These are phyloP conservation scores for Plasmodium vivax DNA, from an alignment of 169 alveolate species.

Conservation along the genomic window DNA sequence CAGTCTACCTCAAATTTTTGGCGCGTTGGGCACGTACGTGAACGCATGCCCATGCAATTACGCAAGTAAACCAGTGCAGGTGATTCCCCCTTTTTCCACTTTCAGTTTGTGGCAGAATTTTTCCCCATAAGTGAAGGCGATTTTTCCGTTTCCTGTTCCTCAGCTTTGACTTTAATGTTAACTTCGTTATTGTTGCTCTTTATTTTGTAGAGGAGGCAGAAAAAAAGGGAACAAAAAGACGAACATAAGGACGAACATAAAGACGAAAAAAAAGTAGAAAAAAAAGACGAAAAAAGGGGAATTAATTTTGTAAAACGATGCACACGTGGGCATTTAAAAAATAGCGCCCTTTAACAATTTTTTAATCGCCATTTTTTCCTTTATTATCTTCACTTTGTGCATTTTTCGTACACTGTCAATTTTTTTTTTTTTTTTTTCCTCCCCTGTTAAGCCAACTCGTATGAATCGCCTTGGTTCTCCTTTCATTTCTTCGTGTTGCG, in stretches of 20 bases:
- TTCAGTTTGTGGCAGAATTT: conserved; percentile 10
- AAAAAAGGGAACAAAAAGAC: conserved; percentile 1
- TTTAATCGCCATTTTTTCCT: conserved; percentile 11
- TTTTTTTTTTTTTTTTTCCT: conserved; percentile 9
- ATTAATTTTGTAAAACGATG: conserved; percentile 21
- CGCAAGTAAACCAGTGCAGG: background rate
- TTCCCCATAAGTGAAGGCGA: background rate
- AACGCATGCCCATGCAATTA: background rate
- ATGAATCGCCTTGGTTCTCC: background rate
- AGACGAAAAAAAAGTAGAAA: background rate
- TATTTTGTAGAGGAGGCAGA: background rate
- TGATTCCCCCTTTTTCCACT: conserved; percentile 8
- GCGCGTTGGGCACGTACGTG: background rate
- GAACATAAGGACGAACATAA: too few species aligned
- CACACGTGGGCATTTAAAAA: conserved; percentile 69
- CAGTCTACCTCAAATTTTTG: background rate
- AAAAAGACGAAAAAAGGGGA: conserved; percentile 9
- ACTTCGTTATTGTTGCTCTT: background rate
- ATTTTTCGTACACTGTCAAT: background rate
- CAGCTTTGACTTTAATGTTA: background rate
- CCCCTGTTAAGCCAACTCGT: background rate
- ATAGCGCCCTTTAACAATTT: background rate
- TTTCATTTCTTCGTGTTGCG: background rate
- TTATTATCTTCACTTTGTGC: background rate
- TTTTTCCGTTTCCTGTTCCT: background rate